Conservation (phyloP, 169 alveolate genomes). For the Cryptosporidium meleagridis region DNA sequence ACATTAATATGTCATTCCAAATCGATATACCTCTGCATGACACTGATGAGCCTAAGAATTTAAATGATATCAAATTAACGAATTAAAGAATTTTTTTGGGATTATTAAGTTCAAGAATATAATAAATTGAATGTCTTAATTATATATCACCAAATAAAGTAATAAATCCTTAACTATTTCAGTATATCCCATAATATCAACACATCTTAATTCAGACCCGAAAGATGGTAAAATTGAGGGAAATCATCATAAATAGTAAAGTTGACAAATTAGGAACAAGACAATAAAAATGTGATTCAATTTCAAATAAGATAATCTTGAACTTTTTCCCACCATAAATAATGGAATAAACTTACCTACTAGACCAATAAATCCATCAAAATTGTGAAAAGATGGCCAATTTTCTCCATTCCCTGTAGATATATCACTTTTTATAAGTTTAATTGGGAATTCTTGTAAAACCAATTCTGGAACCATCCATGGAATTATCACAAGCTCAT, state of each 20-base stretch:
- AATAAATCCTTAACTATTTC: neutral
- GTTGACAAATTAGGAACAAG: neutral
- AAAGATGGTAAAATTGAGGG: conserved; percentile 75
- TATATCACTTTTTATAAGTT: conserved; percentile 13
- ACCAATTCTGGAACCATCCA: conserved; percentile 34
- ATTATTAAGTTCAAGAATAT: neutral
- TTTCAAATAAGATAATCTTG: neutral
- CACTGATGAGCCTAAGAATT: conserved; percentile 42
- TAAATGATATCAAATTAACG: neutral
- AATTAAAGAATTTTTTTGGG: neutral
- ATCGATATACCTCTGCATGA: conserved; percentile 61
- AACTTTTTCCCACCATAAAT: neutral
- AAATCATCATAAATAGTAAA: conserved; percentile 48
- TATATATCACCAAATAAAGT: neutral
- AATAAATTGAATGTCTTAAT: neutral
- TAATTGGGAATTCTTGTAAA: conserved; percentile 55
- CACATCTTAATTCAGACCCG: conserved; percentile 74
- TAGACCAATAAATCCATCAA: conserved; percentile 68
- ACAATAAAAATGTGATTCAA: neutral
- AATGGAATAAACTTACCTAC: conserved; percentile 48
- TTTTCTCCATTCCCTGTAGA: conserved; percentile 43
- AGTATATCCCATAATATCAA: conserved; percentile 66
- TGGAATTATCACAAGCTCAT: conserved; percentile 42
- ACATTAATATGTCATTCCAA: conserved; percentile 37
- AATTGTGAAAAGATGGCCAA: conserved; percentile 70